These are phyloP conservation scores for Raffaelea deltoideospora DNA, from an alignment of 2,329 filamentous ascomycete species.

Conservation along the genomic window DNA sequence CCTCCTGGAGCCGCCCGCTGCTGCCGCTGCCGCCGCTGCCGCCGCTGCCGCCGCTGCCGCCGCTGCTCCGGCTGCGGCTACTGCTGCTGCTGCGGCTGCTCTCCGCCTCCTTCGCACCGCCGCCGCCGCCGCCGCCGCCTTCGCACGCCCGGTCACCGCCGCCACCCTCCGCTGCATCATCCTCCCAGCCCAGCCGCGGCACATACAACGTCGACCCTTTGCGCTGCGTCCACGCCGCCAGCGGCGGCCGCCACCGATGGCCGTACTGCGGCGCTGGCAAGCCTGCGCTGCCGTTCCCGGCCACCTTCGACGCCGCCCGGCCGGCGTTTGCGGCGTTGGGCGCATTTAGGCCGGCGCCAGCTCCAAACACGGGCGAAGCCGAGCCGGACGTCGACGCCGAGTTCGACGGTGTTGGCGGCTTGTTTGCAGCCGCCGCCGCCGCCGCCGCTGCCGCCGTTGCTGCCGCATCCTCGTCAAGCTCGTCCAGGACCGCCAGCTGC, in stretches of 20 bases:
- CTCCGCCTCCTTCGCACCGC: conserved; percentile 2
- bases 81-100: conserved; percentile 17
- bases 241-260: conserved; percentile 14
- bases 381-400: neutral
- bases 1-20: conserved; percentile 74
- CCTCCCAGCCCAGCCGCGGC: conserved; percentile 55
- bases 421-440: conserved; percentile 10
- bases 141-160: neutral
- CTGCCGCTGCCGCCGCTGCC: conserved; percentile 28
- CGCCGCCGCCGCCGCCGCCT: neutral
- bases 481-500: conserved; percentile 37
- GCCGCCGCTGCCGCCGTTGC: conserved; percentile 1
- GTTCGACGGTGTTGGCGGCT: conserved; percentile 8
- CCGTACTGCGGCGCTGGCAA: neutral
- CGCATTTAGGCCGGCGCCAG: conserved; percentile 7
- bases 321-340: conserved; percentile 12
- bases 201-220: conserved; percentile 52
- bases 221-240: conserved; percentile 51
- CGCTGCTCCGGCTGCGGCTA: neutral
- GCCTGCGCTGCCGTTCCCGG: conserved; percentile 8
- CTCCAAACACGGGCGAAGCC: no score
- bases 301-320: conserved; percentile 12
- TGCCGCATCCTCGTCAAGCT: conserved; percentile 17
- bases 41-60: conserved; percentile 14
- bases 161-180: neutral